phyloP scores from a whole-genome alignment of 495 filamentous ascomycete species.

The Neurospora tetraspora region DNA sequence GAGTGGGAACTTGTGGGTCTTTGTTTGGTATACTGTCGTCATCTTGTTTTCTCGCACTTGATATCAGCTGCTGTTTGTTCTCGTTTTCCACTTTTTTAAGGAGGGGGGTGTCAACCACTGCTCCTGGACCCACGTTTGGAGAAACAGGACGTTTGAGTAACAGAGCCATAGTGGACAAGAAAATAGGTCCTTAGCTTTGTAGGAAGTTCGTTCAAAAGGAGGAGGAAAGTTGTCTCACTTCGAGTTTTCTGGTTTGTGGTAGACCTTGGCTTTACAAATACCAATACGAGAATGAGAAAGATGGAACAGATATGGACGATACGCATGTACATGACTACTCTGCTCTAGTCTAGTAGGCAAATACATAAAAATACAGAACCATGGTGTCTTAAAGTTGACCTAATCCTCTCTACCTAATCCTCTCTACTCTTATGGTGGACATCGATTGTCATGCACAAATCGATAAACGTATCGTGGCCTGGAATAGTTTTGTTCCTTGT shows the following conservation, averaged over 20 bases:
- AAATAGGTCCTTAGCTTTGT: not conserved
- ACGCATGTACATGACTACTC: not conserved
- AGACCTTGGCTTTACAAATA: not conserved
- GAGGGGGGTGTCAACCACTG: not conserved
- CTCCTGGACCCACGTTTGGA: not conserved
- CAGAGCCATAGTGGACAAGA: not conserved
- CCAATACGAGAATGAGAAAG: not conserved
- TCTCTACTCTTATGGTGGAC: too few species aligned
- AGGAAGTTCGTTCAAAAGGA: not conserved
- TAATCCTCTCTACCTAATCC: too few species aligned
- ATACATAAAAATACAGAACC: not conserved
- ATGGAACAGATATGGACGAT: not conserved
- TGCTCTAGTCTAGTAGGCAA: not conserved
- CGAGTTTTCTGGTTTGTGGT: not conserved
- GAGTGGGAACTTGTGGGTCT: not conserved
- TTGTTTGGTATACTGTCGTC: not conserved
- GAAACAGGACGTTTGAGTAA: not conserved
- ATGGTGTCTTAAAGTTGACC: too few species aligned
- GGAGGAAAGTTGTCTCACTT: not conserved
- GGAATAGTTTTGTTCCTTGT: too few species aligned
- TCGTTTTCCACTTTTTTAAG: not conserved
- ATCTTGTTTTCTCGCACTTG: not conserved
- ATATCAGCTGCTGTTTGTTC: not conserved
- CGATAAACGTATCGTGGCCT: too few species aligned
- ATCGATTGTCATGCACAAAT: too few species aligned